Evolutionary conservation across 257 asterid species (phyloP).

Genomic region (Nicotiana undulata): DNA sequence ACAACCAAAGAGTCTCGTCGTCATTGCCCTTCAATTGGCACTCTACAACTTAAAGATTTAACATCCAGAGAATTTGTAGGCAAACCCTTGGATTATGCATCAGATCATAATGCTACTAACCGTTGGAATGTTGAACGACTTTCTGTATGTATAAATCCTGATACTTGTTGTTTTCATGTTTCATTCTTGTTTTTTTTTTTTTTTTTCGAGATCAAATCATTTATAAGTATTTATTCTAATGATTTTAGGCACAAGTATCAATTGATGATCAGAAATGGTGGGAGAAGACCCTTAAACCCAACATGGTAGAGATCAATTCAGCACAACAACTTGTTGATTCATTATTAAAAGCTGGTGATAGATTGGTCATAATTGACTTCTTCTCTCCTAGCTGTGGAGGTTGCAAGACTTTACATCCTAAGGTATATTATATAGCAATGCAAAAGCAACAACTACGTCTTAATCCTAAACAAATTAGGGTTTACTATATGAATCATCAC

Average conservation of each 20-base stretch:
- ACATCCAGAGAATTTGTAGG: background rate
- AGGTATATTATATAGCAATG: slow-evolving; percentile 12
- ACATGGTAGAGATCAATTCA: slow-evolving; percentile 26
- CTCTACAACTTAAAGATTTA: background rate
- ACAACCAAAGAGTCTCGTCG: background rate
- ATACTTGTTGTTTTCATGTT: background rate
- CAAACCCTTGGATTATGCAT: background rate
- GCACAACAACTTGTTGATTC: slow-evolving; percentile 37
- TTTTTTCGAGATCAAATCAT: background rate
- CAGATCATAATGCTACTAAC: background rate
- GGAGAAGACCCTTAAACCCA: slow-evolving; percentile 30
- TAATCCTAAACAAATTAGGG: too few species aligned
- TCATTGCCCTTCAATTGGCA: background rate
- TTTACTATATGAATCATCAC: too few species aligned
- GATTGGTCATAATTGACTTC: slow-evolving; percentile 34
- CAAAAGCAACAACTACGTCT: too few species aligned
- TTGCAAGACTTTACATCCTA: slow-evolving; percentile 41
- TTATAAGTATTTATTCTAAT: background rate
- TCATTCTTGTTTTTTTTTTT: background rate
- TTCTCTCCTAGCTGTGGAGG: slow-evolving; percentile 39
- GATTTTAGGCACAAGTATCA: background rate
- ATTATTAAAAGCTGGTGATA: slow-evolving; percentile 28
- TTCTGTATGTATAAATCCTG: background rate
- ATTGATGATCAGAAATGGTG: slow-evolving; percentile 28
- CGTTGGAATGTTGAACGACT: background rate